Base-by-base conservation (phyloP, 768 basidiomycete genomes). In the Tricholoma flavovirens region DNA sequence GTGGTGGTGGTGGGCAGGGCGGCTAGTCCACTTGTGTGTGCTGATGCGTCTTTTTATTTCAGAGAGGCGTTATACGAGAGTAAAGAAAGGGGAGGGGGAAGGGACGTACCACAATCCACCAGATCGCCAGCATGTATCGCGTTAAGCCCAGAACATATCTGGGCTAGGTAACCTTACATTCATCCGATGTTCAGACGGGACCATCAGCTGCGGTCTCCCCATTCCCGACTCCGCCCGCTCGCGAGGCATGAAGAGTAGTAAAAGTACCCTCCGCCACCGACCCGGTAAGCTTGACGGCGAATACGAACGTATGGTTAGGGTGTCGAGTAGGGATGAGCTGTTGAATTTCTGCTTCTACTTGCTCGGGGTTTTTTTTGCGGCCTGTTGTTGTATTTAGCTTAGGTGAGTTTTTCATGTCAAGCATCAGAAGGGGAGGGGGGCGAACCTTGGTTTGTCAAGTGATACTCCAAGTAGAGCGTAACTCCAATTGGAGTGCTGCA, bases 131-230 rank as follows among this genome's bases (percentile, higher is more conserved):
- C 74, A 64, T 92, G 90, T 1, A 92, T 66, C 0, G 81, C 80
- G 56, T 86, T 83, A 51, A 93, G 68, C 0, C 81, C 90, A 2
- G 82, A 78, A 1, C 93, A 70, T 35, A 90, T 83, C 66, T 93
- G 90, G 0, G 73, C 73, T 1, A 90, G 74, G 62, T 91, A 93
- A 56, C 89, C 90, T 87, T 91, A 57, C n/a, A 15, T 5, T 26
- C n/a, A 94, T 71, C 5, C 93, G 79, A 56, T 91, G 81, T 63
- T 93, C 91, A n/a, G 78, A 82, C 21, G 93, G 75, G 5, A 94
- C 78, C 29, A 80, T 71, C 55, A 94, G 65, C 51, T 79, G 80
- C 2, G 86, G 79, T 1, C 0, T 43, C 9, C 19, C 21, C 42
- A 22, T 38, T 2, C 8, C 8, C 42, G 11, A 8, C 33, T 33